Percentiles rank a stretch among this genome's conserved stretches.
phyloP scores from a whole-genome alignment of 169 alveolate genomes.

The Eimeria necatrix region DNA sequence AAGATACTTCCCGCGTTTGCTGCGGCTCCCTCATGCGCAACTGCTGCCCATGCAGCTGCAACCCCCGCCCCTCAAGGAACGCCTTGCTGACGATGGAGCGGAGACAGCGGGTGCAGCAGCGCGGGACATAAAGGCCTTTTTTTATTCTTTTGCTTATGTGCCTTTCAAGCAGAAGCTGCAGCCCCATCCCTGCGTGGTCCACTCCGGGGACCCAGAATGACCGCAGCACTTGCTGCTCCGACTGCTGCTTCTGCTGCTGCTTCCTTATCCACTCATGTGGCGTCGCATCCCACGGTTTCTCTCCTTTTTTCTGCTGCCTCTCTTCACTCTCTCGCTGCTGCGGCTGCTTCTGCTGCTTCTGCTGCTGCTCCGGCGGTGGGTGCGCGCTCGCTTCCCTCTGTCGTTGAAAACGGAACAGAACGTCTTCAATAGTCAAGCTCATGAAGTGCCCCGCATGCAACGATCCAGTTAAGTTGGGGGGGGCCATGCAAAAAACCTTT shows the following conservation, averaged over 20 bases:
- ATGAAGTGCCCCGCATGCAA: constrained; percentile 26
- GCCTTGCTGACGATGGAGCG: not conserved
- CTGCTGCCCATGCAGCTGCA: constrained; percentile 8
- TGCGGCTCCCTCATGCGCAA: not conserved
- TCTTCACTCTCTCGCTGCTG: no score
- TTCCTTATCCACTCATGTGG: no score
- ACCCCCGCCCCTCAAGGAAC: not conserved
- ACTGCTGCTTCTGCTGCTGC: not conserved
- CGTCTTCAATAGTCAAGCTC: not conserved
- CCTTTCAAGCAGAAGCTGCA: not conserved
- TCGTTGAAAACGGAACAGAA: not conserved
- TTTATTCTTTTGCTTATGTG: not conserved
- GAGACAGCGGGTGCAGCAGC: constrained; percentile 9
- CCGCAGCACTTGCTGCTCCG: not conserved
- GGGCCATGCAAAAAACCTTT: constrained; percentile 22
- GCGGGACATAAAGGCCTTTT: not conserved
- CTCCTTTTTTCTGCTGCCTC: not conserved
- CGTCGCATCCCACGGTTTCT: no score
- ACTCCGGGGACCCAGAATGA: constrained; percentile 1
- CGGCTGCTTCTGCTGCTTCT: not conserved
- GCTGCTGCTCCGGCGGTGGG: not conserved
- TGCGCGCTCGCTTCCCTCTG: not conserved
- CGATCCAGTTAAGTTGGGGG: constrained; percentile 17
- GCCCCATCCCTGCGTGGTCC: constrained; percentile 21
- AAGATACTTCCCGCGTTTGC: not conserved